Conservation (phyloP, 805 yeast genomes). For the Nakazawaea peltata region DNA sequence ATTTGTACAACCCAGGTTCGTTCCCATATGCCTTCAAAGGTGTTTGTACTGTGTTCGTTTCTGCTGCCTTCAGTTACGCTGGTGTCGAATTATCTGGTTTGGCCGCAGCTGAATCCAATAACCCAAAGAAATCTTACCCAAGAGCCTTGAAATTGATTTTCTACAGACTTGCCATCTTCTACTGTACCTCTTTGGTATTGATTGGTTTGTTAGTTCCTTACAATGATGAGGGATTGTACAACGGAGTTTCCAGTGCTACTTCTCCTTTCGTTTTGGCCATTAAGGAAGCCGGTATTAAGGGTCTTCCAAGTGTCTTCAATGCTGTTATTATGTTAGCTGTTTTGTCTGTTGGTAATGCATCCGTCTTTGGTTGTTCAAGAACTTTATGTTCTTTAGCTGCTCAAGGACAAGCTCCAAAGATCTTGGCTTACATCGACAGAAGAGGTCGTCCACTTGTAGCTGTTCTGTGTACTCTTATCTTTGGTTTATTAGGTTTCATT, state of each 20-base stretch:
- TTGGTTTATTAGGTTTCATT: conserved; percentile 50
- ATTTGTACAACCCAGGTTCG: conserved; percentile 49
- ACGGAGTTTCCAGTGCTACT: conserved; percentile 53
- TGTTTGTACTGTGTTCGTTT: conserved; percentile 40
- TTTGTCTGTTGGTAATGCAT: conserved; percentile 64
- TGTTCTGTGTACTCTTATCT: conserved; percentile 37
- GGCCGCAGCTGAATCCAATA: conserved; percentile 66
- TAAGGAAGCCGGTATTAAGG: conserved; percentile 52
- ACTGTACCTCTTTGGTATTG: conserved; percentile 50
- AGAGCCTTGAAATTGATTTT: conserved; percentile 64
- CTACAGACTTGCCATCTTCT: conserved; percentile 60
- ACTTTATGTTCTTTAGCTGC: conserved; percentile 55
- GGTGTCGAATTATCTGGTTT: conserved; percentile 55
- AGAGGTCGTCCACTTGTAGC: conserved; percentile 50
- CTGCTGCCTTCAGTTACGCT: conserved; percentile 45
- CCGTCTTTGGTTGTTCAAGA: conserved; percentile 66
- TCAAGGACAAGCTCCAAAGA: conserved; percentile 54
- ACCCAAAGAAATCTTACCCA: conserved; percentile 63
- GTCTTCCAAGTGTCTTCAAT: conserved; percentile 58
- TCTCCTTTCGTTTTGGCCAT: conserved; percentile 78
- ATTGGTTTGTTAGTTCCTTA: conserved; percentile 65
- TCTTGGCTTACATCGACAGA: conserved; percentile 41
- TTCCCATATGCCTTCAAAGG: conserved; percentile 46
- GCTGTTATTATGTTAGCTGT: conserved; percentile 62
- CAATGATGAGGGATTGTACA: conserved; percentile 41